phyloP scores from a whole-genome alignment of 73 alveolate species.

The Tetrahymena malaccensis region DNA sequence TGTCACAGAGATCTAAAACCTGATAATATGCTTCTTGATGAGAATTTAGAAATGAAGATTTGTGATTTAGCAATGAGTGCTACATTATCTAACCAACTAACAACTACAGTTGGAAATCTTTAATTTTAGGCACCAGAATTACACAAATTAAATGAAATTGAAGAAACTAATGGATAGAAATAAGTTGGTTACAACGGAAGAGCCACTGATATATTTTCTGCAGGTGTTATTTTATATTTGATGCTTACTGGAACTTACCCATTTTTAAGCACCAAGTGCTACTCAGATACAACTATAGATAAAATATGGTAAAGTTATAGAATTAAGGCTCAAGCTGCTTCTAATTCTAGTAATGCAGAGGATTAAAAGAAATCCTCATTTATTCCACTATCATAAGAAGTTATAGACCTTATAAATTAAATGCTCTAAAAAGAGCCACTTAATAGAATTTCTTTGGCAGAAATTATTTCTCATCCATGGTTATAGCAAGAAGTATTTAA shows the following conservation, averaged over 20 bases:
- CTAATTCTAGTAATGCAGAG: not conserved
- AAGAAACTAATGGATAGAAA: not conserved
- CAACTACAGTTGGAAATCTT: not conserved
- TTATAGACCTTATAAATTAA: not conserved
- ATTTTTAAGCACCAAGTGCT: not conserved
- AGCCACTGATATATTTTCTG: not conserved
- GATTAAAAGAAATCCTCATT: not conserved
- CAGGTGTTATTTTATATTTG: not conserved
- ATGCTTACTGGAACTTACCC: not conserved
- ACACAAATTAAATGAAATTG: not conserved
- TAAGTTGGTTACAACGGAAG: not conserved
- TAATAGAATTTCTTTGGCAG: not conserved
- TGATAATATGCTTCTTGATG: not conserved
- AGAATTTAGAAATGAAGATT: not conserved
- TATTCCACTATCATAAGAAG: not conserved
- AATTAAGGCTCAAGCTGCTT: not conserved
- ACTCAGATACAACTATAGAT: not conserved
- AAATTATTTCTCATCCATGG: not conserved
- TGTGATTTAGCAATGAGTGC: not conserved
- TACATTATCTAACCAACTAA: not conserved
- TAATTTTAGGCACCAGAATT: not conserved
- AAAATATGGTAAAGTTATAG: not conserved
- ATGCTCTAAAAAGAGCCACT: not conserved
- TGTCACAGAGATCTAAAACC: slow-evolving; percentile 3
- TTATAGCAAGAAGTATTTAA: not conserved